These are phyloP conservation scores for Raffaelea albimanens DNA, from an alignment of 2,329 filamentous ascomycete species.

Conservation along the genomic window DNA sequence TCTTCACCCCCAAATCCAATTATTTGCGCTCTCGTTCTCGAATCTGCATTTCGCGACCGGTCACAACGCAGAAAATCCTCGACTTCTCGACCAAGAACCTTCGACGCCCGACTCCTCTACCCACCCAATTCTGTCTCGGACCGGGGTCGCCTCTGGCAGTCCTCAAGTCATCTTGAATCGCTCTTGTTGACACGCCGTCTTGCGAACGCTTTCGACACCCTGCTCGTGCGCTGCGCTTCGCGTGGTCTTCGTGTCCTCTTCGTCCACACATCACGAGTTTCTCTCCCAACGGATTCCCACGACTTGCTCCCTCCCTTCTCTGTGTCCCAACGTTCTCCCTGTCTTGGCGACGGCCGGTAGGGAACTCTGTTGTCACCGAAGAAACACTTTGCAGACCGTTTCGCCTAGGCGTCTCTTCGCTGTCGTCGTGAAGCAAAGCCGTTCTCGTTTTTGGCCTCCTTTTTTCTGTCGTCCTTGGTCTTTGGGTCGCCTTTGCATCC, in stretches of 20 bases:
- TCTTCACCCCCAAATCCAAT: too few relatives aligned
- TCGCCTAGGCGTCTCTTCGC: too few relatives aligned
- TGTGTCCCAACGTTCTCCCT: too few relatives aligned
- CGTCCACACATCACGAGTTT: neutral
- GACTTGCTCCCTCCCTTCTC: too few relatives aligned
- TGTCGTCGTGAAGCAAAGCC: neutral
- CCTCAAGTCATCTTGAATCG: neutral
- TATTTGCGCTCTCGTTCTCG: too few relatives aligned
- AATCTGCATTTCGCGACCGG: too few relatives aligned
- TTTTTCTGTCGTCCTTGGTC: neutral
- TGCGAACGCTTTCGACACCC: neutral
- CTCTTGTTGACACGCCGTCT: neutral
- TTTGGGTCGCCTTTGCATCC: too few relatives aligned
- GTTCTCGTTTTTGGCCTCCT: neutral
- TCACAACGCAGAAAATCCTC: neutral
- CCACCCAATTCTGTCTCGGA: neutral
- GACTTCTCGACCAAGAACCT: neutral
- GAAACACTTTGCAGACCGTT: too few relatives aligned
- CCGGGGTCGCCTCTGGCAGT: neutral
- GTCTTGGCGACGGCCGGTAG: too few relatives aligned
- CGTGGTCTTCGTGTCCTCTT: neutral
- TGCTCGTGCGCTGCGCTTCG: too few relatives aligned
- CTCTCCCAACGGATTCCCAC: too few relatives aligned
- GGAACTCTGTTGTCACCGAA: too few relatives aligned
- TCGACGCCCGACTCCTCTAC: neutral